These are phyloP conservation scores for Pleodorina starrii DNA, from an alignment of 139 green algal genomes.

Conservation along the genomic window DNA sequence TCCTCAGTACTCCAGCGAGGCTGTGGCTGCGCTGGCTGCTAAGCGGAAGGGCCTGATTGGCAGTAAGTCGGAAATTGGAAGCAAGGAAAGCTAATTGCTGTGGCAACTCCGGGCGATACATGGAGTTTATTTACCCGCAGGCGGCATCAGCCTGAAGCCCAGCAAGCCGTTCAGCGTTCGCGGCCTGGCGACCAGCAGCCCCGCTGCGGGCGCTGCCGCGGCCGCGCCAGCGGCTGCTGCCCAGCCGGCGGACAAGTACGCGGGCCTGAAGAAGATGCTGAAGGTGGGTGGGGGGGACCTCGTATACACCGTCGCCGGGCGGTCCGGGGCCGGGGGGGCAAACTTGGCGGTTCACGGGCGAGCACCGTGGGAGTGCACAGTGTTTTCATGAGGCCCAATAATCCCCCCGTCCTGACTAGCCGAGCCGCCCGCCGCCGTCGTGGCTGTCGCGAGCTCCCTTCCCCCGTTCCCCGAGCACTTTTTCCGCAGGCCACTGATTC, in stretches of 20 bases:
- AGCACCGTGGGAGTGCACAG: no score
- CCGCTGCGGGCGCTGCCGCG: slow-evolving; percentile 4
- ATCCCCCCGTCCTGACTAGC: no score
- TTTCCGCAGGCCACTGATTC: no score
- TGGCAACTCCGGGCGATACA: neutral
- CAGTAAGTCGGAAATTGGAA: slow-evolving; percentile 22
- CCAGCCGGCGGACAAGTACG: slow-evolving; percentile 42
- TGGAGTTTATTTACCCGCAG: neutral
- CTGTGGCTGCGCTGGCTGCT: slow-evolving; percentile 53
- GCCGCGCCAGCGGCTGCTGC: slow-evolving; percentile 9
- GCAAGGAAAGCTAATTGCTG: no score
- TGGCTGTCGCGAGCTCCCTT: no score
- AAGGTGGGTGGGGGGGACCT: no score
- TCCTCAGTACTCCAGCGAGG: slow-evolving; percentile 47
- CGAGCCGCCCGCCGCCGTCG: no score
- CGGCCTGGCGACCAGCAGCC: slow-evolving; percentile 30
- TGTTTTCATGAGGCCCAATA: no score
- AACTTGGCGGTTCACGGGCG: no score
- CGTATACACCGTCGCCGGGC: no score
- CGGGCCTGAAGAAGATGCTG: slow-evolving; percentile 40
- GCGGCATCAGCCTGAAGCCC: slow-evolving; percentile 28
- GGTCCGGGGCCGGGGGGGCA: no score
- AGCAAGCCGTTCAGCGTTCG: slow-evolving; percentile 32
- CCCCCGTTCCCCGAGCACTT: no score
- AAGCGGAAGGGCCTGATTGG: slow-evolving; percentile 58